Evolutionary conservation across 139 green algal species (phyloP).

Genomic region (Volvox africanus): DNA sequence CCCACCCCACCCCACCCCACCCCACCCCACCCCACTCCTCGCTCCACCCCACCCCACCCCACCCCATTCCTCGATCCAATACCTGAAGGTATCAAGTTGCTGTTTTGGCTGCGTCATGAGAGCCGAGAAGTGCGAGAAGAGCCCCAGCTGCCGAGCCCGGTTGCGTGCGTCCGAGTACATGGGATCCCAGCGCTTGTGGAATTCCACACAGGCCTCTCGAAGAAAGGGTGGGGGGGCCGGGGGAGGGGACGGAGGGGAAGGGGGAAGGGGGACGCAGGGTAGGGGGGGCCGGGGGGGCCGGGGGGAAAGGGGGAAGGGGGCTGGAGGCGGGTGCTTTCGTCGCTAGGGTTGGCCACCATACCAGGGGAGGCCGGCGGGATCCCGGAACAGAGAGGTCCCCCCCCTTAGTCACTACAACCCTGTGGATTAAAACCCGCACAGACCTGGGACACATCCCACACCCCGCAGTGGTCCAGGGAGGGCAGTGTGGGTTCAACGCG

Average conservation of each 20-base stretch:
- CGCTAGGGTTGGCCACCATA: background rate
- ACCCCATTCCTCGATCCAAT: background rate
- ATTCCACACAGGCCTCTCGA: slow-evolving; percentile 71
- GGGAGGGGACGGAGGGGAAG: background rate
- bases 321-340: background rate
- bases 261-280: background rate
- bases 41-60: background rate
- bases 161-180: slow-evolving; percentile 79
- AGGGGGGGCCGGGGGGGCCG: background rate
- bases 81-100: slow-evolving; percentile 69
- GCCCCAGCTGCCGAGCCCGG: slow-evolving; percentile 63
- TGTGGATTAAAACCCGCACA: too few species aligned
- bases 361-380: background rate
- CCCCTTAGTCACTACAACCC: background rate
- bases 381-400: background rate
- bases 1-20: background rate
- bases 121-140: slow-evolving; percentile 79
- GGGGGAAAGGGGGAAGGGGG: background rate
- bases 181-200: slow-evolving; percentile 83
- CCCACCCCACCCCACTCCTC: background rate
- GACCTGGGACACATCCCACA: too few species aligned
- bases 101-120: slow-evolving; percentile 78
- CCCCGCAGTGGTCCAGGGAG: too few species aligned
- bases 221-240: background rate
- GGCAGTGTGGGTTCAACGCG: background rate